phyloP scores from a whole-genome alignment of 192 early-diverging fungal species.

The Linnemannia exigua region DNA sequence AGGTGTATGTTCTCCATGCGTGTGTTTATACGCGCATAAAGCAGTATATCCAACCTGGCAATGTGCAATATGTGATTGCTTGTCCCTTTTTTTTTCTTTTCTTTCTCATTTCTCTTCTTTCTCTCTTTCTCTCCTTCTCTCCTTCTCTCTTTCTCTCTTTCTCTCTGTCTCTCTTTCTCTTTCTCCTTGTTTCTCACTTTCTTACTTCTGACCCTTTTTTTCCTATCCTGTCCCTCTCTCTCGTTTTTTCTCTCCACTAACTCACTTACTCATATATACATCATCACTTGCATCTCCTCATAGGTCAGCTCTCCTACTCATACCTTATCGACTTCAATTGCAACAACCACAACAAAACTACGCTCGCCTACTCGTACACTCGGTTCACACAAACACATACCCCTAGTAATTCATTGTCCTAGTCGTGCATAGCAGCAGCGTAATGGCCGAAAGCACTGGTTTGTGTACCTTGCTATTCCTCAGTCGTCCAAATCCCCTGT shows the following conservation, averaged over 20 bases:
- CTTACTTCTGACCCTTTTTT: background rate
- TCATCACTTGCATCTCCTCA: background rate
- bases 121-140: background rate
- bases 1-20: too few relatives aligned
- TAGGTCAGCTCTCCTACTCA: background rate
- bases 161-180: background rate
- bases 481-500: background rate
- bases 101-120: background rate
- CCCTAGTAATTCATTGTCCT: background rate
- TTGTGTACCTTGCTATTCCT: background rate
- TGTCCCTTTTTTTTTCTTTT: background rate
- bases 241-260: background rate
- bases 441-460: constrained; percentile 34
- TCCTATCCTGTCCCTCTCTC: background rate
- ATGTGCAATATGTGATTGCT: too few relatives aligned
- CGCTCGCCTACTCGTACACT: background rate
- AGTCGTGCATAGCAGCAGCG: background rate
- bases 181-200: constrained; percentile 5
- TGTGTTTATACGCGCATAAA: too few relatives aligned
- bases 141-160: background rate
- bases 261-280: background rate
- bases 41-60: background rate
- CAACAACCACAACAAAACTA: background rate
- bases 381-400: background rate
- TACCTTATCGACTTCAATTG: background rate